Percentiles rank a stretch among this genome's conserved stretches.
Evolutionary conservation across 148 eudicot species (phyloP).

Genomic region (Pharnaceum exiguum): DNA sequence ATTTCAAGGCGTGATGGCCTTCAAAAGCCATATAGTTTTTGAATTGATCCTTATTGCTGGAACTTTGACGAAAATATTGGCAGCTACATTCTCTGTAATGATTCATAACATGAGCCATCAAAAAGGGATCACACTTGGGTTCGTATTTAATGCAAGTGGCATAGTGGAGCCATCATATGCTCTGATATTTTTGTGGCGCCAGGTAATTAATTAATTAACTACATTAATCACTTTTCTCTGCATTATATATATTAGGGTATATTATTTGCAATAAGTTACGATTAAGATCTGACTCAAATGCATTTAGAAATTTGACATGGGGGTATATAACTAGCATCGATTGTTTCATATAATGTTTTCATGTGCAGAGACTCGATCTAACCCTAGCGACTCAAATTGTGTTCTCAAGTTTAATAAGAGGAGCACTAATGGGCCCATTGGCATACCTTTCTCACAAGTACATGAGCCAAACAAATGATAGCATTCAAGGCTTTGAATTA

Average conservation of each 20-base stretch:
- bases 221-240: no score
- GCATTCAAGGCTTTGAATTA: not conserved
- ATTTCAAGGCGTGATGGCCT: not conserved
- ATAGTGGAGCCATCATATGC: not conserved
- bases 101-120: not conserved
- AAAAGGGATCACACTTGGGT: not conserved
- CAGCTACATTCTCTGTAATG: not conserved
- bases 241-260: no score
- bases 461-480: not conserved
- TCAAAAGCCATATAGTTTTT: not conserved
- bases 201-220: not conserved
- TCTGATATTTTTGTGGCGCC: not conserved
- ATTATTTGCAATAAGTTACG: no score
- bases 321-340: no score
- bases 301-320: no score
- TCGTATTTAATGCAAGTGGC: not conserved
- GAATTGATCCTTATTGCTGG: not conserved
- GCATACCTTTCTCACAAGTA: not conserved
- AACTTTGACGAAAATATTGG: not conserved
- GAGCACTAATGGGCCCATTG: not conserved
- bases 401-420: not conserved
- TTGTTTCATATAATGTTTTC: no score
- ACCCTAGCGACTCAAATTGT: not conserved
- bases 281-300: no score
- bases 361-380: not conserved